Evolutionary conservation across 352 stramenopile species (phyloP).

Genomic region (Globisporangium heterothallicum): DNA sequence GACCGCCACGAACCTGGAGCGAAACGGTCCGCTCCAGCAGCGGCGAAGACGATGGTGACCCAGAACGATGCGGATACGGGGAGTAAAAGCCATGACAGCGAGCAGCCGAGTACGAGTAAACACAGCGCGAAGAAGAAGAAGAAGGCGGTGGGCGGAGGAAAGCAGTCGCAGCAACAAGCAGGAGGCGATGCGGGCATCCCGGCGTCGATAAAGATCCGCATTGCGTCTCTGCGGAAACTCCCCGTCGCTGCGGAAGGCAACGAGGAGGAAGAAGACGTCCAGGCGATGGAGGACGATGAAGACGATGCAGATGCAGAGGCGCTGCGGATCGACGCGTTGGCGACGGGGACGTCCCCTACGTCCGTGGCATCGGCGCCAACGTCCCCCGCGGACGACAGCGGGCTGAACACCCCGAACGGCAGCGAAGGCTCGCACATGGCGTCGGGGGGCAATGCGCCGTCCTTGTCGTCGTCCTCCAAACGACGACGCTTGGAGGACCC

Average conservation of each 20-base stretch:
- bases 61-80: too few relatives aligned
- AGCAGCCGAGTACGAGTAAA: too few relatives aligned
- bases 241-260: neutral
- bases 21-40: too few relatives aligned
- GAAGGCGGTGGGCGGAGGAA: neutral
- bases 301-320: conserved; percentile 3
- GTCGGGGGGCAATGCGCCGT: neutral
- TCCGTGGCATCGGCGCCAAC: conserved; percentile 28
- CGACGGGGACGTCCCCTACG: conserved; percentile 16
- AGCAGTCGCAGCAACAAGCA: conserved; percentile 1
- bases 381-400: conserved; percentile 27
- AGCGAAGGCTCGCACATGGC: conserved; percentile 15
- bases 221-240: neutral
- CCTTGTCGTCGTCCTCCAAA: conserved; percentile 16
- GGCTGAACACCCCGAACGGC: conserved; percentile 23
- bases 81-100: too few relatives aligned
- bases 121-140: conserved; percentile 6
- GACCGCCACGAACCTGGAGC: too few relatives aligned
- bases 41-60: too few relatives aligned
- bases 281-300: neutral
- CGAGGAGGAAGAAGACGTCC: conserved; percentile 4
- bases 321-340: conserved; percentile 33
- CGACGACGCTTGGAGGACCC: conserved; percentile 36
- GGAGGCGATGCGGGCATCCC: neutral
- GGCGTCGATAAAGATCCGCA: neutral